A percentile compares a stretch with the other conserved stretches of the same genome.
These are phyloP conservation scores for Alternaria panax DNA, from an alignment of 2,329 filamentous ascomycete species.

Conservation along the genomic window DNA sequence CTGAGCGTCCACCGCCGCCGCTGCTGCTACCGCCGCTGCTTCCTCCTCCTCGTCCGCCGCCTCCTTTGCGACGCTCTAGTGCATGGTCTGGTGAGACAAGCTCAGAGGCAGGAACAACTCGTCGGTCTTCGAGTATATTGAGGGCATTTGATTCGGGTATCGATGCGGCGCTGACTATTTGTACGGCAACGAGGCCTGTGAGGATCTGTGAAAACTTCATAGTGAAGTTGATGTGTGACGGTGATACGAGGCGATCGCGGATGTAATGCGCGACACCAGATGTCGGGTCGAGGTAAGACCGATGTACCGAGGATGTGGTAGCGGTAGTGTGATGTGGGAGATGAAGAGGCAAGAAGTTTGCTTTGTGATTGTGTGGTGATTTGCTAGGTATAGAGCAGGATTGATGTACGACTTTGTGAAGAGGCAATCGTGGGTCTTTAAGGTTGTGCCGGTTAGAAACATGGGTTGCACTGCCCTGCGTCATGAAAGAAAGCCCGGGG, in stretches of 20 bases:
- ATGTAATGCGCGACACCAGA: slow-evolving; percentile 11
- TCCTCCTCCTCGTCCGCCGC: slow-evolving; percentile 45
- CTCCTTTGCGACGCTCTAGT: slow-evolving; percentile 50
- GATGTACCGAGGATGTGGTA: neutral
- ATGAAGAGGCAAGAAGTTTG: slow-evolving; percentile 3
- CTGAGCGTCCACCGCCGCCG: slow-evolving; percentile 22
- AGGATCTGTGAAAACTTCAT: slow-evolving; percentile 41
- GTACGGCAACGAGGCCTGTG: slow-evolving; percentile 32
- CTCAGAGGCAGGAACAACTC: slow-evolving; percentile 22
- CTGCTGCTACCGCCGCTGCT: slow-evolving; percentile 33
- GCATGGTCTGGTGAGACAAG: slow-evolving; percentile 43
- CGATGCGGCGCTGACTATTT: slow-evolving; percentile 34
- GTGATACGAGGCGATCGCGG: slow-evolving; percentile 3
- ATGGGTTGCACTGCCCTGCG: slow-evolving; percentile 21
- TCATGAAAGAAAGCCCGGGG: slow-evolving; percentile 20
- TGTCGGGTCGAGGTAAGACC: neutral
- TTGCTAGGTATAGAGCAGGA: slow-evolving; percentile 9
- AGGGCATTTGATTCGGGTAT: slow-evolving; percentile 39
- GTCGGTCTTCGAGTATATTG: slow-evolving; percentile 27
- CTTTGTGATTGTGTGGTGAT: slow-evolving; percentile 9
- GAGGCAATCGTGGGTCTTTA: slow-evolving; percentile 20
- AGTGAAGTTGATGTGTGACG: slow-evolving; percentile 13
- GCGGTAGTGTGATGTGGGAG: neutral
- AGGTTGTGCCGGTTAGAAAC: slow-evolving; percentile 1
- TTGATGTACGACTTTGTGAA: neutral